Base-by-base conservation (phyloP, 129 eudicot species). In the Flaveria robusta region DNA sequence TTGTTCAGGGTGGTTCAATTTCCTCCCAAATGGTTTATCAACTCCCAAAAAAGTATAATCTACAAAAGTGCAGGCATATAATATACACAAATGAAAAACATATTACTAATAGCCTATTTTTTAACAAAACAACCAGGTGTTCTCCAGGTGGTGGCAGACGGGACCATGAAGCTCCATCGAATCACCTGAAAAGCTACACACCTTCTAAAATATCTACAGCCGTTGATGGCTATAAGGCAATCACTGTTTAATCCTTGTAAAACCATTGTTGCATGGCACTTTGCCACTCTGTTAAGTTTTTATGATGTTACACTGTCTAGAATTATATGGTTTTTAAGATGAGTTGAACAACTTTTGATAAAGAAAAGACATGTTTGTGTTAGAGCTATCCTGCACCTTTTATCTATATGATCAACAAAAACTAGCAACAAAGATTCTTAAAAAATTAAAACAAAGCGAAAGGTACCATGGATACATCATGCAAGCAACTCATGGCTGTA, bases 81-180 rank as follows among this genome's bases (percentile, higher is more conserved):
- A n/a, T n/a, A n/a, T n/a, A n/a, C n/a, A n/a, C 9, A 59, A 12
- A 50, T 20, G 62, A 27, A 63, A 9, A 12, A 45, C n/a, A 60
- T 78, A 24, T 60, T 20, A 60, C 55, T 69, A 20, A 31, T 43
- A 9, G 11, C 46, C 20, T 72, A 8, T 62, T 24, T 65, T 72
- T 65, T 8, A 49, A 56, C 68, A 79, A 79, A 79, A 65, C 83
- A 39, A 63, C 74, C 83, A 65, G 83, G 83, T 65, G 79, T 79
- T 79, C 79, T 79, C 51, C 83, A 79, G 49, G 83, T 79, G 60
- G 26, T 79, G 24, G 49, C 65, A 69, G 66, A 72, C 74, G 24
- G 79, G 51, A 65, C 74, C 45, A n/a, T 72, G 69, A 27, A 66
- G 78, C 83, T 79, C 54, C 83, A 72, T n/a, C 72, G 83, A 72